These are phyloP conservation scores for Neurospora discreta DNA, from an alignment of 495 filamentous ascomycete species.

Conservation along the genomic window DNA sequence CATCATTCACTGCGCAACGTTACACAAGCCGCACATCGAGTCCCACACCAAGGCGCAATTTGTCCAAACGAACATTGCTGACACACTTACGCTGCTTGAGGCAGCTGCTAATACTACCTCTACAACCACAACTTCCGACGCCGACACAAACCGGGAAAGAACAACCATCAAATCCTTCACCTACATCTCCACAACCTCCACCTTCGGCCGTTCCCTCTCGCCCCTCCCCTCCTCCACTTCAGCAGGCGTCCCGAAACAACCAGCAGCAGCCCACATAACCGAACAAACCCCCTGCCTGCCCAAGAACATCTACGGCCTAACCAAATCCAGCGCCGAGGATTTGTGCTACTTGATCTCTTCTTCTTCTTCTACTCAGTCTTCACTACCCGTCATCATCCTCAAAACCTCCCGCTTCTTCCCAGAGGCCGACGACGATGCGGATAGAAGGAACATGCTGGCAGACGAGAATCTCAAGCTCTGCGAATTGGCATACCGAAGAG, in stretches of 20 bases:
- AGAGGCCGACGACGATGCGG: constrained; percentile 19
- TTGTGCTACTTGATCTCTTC: constrained; percentile 12
- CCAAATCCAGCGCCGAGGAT: constrained; percentile 20
- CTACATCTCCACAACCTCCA: constrained; percentile 20
- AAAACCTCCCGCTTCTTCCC: constrained; percentile 23
- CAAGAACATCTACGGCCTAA: constrained; percentile 24
- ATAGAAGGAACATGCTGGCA: neutral
- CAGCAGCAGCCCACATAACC: constrained; percentile 17
- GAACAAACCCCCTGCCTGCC: constrained; percentile 11
- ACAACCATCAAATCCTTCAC: constrained; percentile 12
- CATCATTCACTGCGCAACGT: constrained; percentile 22
- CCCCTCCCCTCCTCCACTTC: neutral
- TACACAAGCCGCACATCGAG: constrained; percentile 22
- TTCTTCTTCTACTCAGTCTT: neutral
- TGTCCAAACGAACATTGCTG: constrained; percentile 16
- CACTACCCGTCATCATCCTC: constrained; percentile 11
- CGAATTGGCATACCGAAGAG: constrained; percentile 19
- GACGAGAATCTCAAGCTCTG: constrained; percentile 23
- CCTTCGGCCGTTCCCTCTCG: constrained; percentile 17
- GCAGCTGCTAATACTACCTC: neutral
- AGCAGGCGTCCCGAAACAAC: constrained; percentile 7
- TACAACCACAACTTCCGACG: neutral
- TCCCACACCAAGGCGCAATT: constrained; percentile 18
- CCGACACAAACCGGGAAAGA: neutral
- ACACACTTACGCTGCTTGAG: constrained; percentile 15